Evolutionary conservation across 2,329 filamentous ascomycete genomes (phyloP), one percentile per base, ranked within the genome.

Genomic region (Knufia petricola): DNA sequence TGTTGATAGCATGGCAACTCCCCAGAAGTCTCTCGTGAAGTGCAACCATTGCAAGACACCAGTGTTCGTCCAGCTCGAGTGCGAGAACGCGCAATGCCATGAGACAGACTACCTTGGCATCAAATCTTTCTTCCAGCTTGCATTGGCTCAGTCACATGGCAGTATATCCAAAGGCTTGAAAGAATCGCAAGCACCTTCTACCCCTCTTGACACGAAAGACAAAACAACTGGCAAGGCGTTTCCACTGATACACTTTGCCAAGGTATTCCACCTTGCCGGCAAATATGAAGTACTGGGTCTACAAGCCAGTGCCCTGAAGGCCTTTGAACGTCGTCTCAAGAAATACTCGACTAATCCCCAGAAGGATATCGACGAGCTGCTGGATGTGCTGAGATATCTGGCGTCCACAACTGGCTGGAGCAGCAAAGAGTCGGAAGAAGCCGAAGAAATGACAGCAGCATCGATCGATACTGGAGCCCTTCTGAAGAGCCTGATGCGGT

Each of bases 211-310:
- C 24, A 8, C 32, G 8, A 31, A 30, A 31, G 41, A 44, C 41
- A 31, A 44, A 3, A 20, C 41, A 15, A 39, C 37, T 20, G 41
- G 41, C 10, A 31, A 26, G 2, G 10, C 41, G 15, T 44, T 31
- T 19, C 41, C 41, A 10, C 41, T 44, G 9, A 21, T 44, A 13
- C 41, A 44, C 41, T 44, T 44, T 26, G 41, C 41, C 6, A 44
- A 44, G 26, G 28, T 31, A 4, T 44, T 44, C 12, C 15, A 21
- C 4, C 24, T 44, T 3, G 41, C 41, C 23, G 28, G 8, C 23
- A 44, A 44, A 19, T 44, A 44, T 20, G 41, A 44, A 17, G 23
- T 30, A 2, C 12, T 8, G 15, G 15, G 7, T 4, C 24, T 44
- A 13, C 24, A 44, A 20, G 17, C 19, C 8, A 31, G 8, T 15